Base-by-base conservation (phyloP, 225 moss, liverwort and hornwort species). In the Straminergon stramineum region DNA sequence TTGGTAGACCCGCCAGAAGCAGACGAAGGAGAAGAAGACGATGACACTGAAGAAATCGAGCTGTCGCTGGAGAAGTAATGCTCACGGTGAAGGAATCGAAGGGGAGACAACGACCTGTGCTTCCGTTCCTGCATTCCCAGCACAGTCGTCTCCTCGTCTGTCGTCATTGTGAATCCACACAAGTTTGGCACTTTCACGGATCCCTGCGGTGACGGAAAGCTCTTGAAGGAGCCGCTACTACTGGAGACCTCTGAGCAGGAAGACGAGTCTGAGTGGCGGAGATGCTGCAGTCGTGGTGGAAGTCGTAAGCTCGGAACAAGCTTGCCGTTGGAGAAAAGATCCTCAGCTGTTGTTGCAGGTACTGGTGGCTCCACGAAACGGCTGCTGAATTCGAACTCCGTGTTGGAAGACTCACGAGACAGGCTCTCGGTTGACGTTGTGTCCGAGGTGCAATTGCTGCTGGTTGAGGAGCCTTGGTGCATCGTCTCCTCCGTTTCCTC, bases 301-400 rank as follows among this genome's bases (percentile, higher is more conserved):
- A 94, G 91, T 8, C 92, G 89, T 20, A 94, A 82, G 43, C 76
- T 56, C 81, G 94, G 75, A 13, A 89, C 84, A 37, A 93, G 83
- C 86, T 83, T 92, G n/a, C 94, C 94, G 39, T 93, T 88, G 82
- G 88, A 88, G 43, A 92, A 93, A 19, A 92, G 94, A 85, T 93
- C 94, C 32, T 90, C 94, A 3, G 94, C 93, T 39, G 92, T 35
- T 48, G 82, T 80, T 20, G 89, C 78, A 73, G 81, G 82, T 17
- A 74, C 85, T 28, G 88, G 6, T 51, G 89, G 79, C 41, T 93
- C 84, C 83, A 83, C 70, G 27, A 92, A 87, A 43, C 91, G 81
- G 68, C 65, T 79, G 70, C 92, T 89, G 30, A 94, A 93, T 81
- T 94, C 94, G 75, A 94, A 93, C 73, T 93, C 93, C 22, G 87